Base-by-base conservation (phyloP, 108 stramenopile species). In the Cylindrotheca fusiformis region DNA sequence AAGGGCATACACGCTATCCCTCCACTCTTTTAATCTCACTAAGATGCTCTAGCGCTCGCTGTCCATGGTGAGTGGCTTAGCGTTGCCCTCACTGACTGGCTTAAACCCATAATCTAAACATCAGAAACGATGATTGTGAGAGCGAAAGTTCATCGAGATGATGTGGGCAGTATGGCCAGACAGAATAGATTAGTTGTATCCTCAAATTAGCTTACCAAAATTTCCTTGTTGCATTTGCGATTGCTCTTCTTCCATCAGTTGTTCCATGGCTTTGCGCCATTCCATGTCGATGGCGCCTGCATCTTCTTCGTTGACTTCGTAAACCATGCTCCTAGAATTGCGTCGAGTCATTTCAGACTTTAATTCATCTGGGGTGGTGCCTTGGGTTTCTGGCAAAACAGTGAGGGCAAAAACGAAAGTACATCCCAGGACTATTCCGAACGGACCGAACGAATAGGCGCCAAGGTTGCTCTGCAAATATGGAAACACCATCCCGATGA, bases 401-500 rank as follows among this genome's bases (percentile, higher is more conserved):
- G 68, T 63, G 32, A 76, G 59, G 0, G 82, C 54, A 67, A 87
- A 96, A 23, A 81, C 32, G 31, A 90, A 84, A 24, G 75, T 72
- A 6, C 70, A 60, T 26, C 76, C 65, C 59, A 94, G 77, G 18
- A 94, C 79, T 10, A 58, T 62, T 24, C 85, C 96, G 72, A 95
- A 95, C 30, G 94, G 94, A 45, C 53, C 75, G 64, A 97, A 95
- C 17, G 84, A 79, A 56, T 81, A 94, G 0, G 92, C 73, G 2
- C 87, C 87, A 47, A 91, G 60, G 48, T 80, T 72, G 53, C 74
- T 41, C 63, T 90, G 82, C 58, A 95, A 71, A 64, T 78, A 82
- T 4, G 97, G 98, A 74, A 97, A 99, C 27, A 82, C 58, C 25
- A 97, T 48, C 12, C 90, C 96, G 32, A 97, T 87, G 52, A 94